Evolutionary conservation across 345 rosid genomes (phyloP).

Genomic region (Arabis hirsuta): DNA sequence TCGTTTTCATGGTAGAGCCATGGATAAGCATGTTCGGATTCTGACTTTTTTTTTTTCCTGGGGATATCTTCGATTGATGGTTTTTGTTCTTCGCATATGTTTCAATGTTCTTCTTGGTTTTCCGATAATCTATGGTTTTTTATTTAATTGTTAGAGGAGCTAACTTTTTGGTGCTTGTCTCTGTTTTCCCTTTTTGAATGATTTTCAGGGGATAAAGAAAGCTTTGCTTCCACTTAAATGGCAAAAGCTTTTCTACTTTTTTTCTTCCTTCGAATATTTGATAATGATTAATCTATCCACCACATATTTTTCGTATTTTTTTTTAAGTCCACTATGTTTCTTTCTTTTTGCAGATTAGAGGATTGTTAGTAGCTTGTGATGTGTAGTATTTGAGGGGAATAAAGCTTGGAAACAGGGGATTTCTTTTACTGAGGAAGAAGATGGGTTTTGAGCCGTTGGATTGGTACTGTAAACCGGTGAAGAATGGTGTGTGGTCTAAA

Average conservation of each 20-base stretch:
- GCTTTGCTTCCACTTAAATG: slow-evolving; percentile 20
- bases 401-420: slow-evolving; percentile 8
- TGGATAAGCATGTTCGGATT: neutral
- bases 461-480: slow-evolving; percentile 87
- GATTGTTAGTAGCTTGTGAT: slow-evolving; percentile 31
- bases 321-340: neutral
- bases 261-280: slow-evolving; percentile 2
- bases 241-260: slow-evolving; percentile 11
- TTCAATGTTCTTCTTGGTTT: neutral
- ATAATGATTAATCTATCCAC: slow-evolving; percentile 3
- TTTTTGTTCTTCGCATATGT: neutral
- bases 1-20: neutral
- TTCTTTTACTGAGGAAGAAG: slow-evolving; percentile 6
- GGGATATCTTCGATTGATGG: neutral
- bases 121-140: slow-evolving; percentile 26
- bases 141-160: neutral
- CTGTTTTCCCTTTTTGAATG: slow-evolving; percentile 24
- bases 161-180: slow-evolving; percentile 30
- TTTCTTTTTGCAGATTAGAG: slow-evolving; percentile 8
- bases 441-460: slow-evolving; percentile 73
- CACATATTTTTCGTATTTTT: neutral
- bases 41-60: neutral
- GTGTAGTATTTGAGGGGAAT: slow-evolving; percentile 22
- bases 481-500: slow-evolving; percentile 76
- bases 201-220: slow-evolving; percentile 15